Base-by-base conservation (phyloP, 495 filamentous ascomycete species). In the Antarctomyces pellizariae region DNA sequence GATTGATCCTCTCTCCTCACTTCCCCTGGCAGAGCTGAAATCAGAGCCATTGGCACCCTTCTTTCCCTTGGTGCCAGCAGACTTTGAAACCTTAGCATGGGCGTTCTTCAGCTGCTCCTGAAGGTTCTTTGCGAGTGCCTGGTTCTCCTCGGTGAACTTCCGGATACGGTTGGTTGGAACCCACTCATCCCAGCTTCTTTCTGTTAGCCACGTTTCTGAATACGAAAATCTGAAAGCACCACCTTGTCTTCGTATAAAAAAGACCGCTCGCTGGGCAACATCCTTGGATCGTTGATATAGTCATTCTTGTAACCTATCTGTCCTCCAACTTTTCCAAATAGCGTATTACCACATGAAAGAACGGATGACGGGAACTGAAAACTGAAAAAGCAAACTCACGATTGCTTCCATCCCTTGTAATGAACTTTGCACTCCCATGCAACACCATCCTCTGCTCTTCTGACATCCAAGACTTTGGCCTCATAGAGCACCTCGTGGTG, bases 321-420 rank as follows among this genome's bases (percentile, higher is more conserved):
- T n/a, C n/a, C n/a, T n/a, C n/a, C n/a, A n/a, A n/a, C n/a, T n/a
- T n/a, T n/a, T n/a, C n/a, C n/a, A n/a, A n/a, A n/a, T n/a, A n/a
- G n/a, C n/a, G n/a, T n/a, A n/a, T n/a, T n/a, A n/a, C n/a, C n/a
- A n/a, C n/a, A n/a, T n/a, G n/a, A n/a, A n/a, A n/a, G n/a, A n/a
- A n/a, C n/a, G n/a, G n/a, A n/a, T n/a, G n/a, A n/a, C n/a, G n/a
- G n/a, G n/a, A 22, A 22, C 11, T 11, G 19, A 22, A 22, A 22
- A 7, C 7, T 22, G 19, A 19, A 31, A 25, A n/a, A n/a, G n/a
- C n/a, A n/a, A 13, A 75, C 72, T 49, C 54, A 79, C 70, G 80
- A 91, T 44, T 77, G 77, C 53, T 97, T 97, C 86, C 86, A 95
- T 34, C 86, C 86, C 47, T 93, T 93, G 53, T 97, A 97, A 49